phyloP scores from a whole-genome alignment of 495 filamentous ascomycete species.

The Neurospora cerealis region DNA sequence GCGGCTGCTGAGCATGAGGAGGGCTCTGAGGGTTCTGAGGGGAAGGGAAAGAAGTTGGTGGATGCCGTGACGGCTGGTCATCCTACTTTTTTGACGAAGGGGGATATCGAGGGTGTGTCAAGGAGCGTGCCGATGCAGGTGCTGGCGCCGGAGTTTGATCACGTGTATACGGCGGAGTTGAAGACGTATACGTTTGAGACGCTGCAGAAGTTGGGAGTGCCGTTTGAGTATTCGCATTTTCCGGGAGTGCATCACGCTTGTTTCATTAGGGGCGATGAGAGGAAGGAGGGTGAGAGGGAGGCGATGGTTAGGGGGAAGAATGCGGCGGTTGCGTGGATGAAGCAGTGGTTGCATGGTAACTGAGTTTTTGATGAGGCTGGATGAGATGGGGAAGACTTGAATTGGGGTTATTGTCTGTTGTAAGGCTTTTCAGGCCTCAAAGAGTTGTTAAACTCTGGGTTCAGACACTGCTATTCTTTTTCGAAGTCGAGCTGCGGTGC shows the following conservation, averaged over 20 bases:
- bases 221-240: slow-evolving; percentile 50
- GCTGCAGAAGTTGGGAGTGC: slow-evolving; percentile 31
- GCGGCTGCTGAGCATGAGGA: slow-evolving; percentile 17
- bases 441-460: not conserved
- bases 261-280: slow-evolving; percentile 34
- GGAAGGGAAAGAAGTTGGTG: slow-evolving; percentile 34
- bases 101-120: slow-evolving; percentile 40
- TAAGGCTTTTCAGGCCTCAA: not conserved
- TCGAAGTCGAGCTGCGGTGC: not conserved
- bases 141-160: slow-evolving; percentile 47
- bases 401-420: not conserved
- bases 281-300: slow-evolving; percentile 29
- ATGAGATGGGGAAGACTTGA: not conserved
- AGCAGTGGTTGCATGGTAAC: slow-evolving; percentile 19
- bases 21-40: slow-evolving; percentile 8
- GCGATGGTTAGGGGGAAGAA: slow-evolving; percentile 41
- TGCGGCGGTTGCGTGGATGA: slow-evolving; percentile 33
- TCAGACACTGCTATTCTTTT: not conserved
- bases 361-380: not conserved
- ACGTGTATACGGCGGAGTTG: slow-evolving; percentile 36
- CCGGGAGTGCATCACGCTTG: slow-evolving; percentile 44
- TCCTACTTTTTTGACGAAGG: slow-evolving; percentile 36
- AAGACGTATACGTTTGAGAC: slow-evolving; percentile 36
- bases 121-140: slow-evolving; percentile 44
- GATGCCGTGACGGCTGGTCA: slow-evolving; percentile 46